These are phyloP conservation scores for Aristolochia californica DNA, from an alignment of 164 flowering plant species.

Conservation along the genomic window DNA sequence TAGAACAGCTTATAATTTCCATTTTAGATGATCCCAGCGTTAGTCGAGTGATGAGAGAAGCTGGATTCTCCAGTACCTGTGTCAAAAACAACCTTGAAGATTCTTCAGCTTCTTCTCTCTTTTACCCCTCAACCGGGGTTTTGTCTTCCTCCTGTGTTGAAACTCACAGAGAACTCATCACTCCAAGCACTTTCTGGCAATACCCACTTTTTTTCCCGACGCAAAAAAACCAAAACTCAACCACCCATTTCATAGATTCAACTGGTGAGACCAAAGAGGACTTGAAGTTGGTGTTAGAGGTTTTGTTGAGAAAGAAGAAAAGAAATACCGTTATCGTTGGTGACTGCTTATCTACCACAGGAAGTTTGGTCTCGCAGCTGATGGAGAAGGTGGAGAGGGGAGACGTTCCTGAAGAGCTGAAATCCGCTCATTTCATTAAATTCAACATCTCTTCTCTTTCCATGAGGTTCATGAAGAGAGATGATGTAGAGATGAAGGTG, in stretches of 20 bases:
- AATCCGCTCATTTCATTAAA: conserved; percentile 38
- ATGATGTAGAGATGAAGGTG: conserved; percentile 53
- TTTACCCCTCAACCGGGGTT: conserved; percentile 37
- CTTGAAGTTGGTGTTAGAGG: conserved; percentile 50
- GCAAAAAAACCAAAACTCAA: conserved; percentile 20
- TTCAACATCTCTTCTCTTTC: conserved; percentile 46
- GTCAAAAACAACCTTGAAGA: conserved; percentile 70
- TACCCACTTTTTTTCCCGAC: conserved; percentile 41
- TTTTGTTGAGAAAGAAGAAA: conserved; percentile 41
- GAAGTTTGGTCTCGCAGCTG: conserved; percentile 44
- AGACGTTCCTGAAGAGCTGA: conserved; percentile 60
- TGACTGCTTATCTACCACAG: conserved; percentile 34
- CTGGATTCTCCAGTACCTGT: conserved; percentile 77
- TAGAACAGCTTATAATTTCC: conserved; percentile 81
- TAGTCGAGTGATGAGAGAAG: conserved; percentile 93
- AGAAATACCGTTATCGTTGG: conserved; percentile 65
- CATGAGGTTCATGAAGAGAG: conserved; percentile 59
- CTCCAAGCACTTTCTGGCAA: conserved; percentile 36
- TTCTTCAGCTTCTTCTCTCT: conserved; percentile 38
- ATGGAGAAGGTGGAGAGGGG: conserved; percentile 52
- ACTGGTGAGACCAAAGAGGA: conserved; percentile 30
- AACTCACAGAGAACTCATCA: conserved; percentile 13
- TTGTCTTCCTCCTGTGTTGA: conserved; percentile 34
- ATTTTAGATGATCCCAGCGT: conserved; percentile 94
- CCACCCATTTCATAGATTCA: conserved; percentile 10